Base-by-base conservation (phyloP, 768 basidiomycete genomes). In the Chalciporus pseudorubinellus region DNA sequence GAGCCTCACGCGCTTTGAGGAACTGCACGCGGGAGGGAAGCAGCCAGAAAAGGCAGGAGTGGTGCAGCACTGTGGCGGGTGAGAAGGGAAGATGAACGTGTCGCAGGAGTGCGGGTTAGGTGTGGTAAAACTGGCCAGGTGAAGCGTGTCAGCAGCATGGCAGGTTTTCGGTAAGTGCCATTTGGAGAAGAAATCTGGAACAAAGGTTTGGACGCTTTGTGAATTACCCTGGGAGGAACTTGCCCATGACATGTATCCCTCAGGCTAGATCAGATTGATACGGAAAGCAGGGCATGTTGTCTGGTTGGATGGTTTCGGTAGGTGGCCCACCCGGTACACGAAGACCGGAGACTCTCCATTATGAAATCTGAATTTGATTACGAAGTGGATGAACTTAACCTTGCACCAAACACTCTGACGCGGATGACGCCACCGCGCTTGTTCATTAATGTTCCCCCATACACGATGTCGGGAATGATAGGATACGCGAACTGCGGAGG, bases 131-230 rank as follows among this genome's bases (percentile, higher is more conserved):
- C 59, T 61, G 71, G 62, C 44, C 46, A 54, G 59, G 56, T 57
- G 65, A 73, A 74, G 79, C 84, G 82, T 82, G 85, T 74, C 74
- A 72, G 72, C 78, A 74, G 80, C 84, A 75, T 82, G 81, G 79
- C 75, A 67, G 70, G 50, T 57, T 58, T 50, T 48, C 55, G 58
- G 57, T 66, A 66, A 62, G 70, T 77, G 71, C 74, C 79, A 74
- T 73, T 77, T 74, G 72, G 73, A 79, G 79, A 66, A 77, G 73
- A 78, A 78, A 75, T 74, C 76, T 68, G 40, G 24, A 18, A 57
- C 45, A 66, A 44, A 61, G 34, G 59, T 56, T 68, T 73, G 67
- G 70, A 53, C 73, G 77, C 60, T 60, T 65, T 58, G 53, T 52
- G 56, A 50, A 48, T 59, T 59, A 55, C 44, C 48, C 53, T 56